Evolutionary conservation across 805 yeast species (phyloP), one percentile per base, ranked within the genome.

Genomic region (Saccharomyces paradoxus): DNA sequence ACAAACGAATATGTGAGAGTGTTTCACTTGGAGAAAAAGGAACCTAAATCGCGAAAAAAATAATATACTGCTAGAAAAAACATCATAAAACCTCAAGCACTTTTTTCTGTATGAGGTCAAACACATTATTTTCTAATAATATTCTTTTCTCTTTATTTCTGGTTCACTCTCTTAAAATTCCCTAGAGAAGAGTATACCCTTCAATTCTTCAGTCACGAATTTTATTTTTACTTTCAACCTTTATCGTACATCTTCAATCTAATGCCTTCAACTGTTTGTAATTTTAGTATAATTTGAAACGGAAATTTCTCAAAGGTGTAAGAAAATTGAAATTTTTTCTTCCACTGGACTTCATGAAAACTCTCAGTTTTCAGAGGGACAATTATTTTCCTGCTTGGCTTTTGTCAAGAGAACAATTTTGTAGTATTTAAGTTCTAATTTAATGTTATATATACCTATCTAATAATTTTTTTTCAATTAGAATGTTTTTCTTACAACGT

Each of bases 1-100:
- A 61, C 62, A 41, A 64, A 62, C 51, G 67, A 64, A 46, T 63
- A 60, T 51, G 64, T 67, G 9, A 57, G 71, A 30, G 70, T 67
- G 1, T 67, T 67, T 46, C 70, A 65, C 47, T 52, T 67, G 29
- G 65, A 63, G 51, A 56, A 48, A 17, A 53, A 53, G 24, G 21
- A 49, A 44, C 21, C 44, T 21, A 31, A 51, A n/a, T 12, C 41
- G 21, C 28, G 29, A 50, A 26, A 14, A 44, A 27, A 44, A 37
- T 37, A 37, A 17, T 8, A 22, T 17, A 24, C 22, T 37, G 44
- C 22, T 37, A 22, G 4, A 37, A 37, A 17, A 17, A 37, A 17
- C 2, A 37, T 17, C 12, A 8, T 21, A 17, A 8, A 37, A 8
- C 7, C 3, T 17, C 24, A 37, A 37, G 3, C 22, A 32, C 13